phyloP scores from a whole-genome alignment of 164 flowering plant species.

The Liriodendron chinense region DNA sequence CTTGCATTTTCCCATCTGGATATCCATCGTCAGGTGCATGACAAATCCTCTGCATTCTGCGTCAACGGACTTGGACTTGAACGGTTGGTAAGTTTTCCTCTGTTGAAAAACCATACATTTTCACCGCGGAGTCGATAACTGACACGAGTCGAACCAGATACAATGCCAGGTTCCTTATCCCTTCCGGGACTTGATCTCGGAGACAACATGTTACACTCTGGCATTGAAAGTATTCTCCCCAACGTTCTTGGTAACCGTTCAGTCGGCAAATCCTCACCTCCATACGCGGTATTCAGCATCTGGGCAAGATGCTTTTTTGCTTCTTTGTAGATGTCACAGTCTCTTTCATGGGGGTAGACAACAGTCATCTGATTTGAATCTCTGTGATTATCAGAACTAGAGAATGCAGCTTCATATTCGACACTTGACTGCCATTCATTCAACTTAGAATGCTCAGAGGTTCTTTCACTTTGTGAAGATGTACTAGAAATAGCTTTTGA shows the following conservation, averaged over 20 bases:
- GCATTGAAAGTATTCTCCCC: conserved; percentile 63
- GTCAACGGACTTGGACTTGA: conserved; percentile 18
- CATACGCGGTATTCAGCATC: conserved; percentile 51
- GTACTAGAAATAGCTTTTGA: conserved; percentile 21
- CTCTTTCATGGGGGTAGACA: conserved; percentile 29
- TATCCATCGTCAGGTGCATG: conserved; percentile 14
- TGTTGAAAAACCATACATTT: conserved; percentile 13
- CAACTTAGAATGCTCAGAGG: conserved; percentile 17
- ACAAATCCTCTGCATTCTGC: conserved; percentile 21
- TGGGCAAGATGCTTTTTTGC: conserved; percentile 80
- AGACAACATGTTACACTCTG: conserved; percentile 51
- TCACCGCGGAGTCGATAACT: conserved; percentile 21
- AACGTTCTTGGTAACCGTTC: conserved; percentile 40
- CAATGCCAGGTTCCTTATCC: conserved; percentile 28
- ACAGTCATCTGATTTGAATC: conserved; percentile 13
- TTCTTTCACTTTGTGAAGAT: conserved; percentile 47
- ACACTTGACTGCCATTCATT: conserved; percentile 9
- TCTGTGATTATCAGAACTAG: conserved; percentile 11
- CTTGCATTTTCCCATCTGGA: conserved; percentile 17
- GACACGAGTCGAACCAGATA: conserved; percentile 28
- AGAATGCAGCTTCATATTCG: conserved; percentile 18
- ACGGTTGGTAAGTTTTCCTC: conserved; percentile 17
- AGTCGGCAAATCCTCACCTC: conserved; percentile 24
- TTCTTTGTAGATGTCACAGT: conserved; percentile 57
- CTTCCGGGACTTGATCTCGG: conserved; percentile 61